Conservation (phyloP, 768 basidiomycete genomes). For the Serendipita sp. region DNA sequence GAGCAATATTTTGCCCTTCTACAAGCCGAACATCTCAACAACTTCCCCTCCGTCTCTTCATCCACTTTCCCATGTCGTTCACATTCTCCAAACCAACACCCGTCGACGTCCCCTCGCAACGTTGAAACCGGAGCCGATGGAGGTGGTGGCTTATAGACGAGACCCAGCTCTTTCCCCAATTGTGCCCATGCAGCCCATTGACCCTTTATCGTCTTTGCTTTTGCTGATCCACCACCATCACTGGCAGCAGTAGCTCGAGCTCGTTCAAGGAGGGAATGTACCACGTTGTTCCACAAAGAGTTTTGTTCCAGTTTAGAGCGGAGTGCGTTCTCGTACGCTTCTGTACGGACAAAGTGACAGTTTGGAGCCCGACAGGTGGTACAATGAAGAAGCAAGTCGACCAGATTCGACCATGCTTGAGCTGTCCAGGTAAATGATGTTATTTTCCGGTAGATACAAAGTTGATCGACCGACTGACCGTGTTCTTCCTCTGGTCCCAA, state of each 20-base stretch:
- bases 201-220: not conserved
- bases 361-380: not conserved
- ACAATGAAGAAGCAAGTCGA: slow-evolving; percentile 1
- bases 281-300: not conserved
- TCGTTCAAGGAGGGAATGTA: not conserved
- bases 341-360: slow-evolving; percentile 1
- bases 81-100: not conserved
- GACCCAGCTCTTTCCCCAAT: not conserved
- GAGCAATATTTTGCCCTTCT: not conserved
- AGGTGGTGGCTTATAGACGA: not conserved
- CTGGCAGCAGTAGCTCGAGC: not conserved
- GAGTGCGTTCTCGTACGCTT: not conserved
- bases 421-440: not conserved
- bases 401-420: not conserved
- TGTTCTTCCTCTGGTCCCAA: not conserved
- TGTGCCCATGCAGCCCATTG: not conserved
- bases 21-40: not conserved
- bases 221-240: no score
- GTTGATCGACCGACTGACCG: no score
- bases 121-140: not conserved
- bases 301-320: not conserved
- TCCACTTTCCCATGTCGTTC: not conserved
- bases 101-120: not conserved
- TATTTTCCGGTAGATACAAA: no score
- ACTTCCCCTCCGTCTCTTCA: not conserved